A percentile compares a stretch with the other conserved stretches of the same genome.
These are phyloP conservation scores for Diaporthe sp. DNA, from an alignment of 2,329 filamentous ascomycete genomes.

Conservation along the genomic window DNA sequence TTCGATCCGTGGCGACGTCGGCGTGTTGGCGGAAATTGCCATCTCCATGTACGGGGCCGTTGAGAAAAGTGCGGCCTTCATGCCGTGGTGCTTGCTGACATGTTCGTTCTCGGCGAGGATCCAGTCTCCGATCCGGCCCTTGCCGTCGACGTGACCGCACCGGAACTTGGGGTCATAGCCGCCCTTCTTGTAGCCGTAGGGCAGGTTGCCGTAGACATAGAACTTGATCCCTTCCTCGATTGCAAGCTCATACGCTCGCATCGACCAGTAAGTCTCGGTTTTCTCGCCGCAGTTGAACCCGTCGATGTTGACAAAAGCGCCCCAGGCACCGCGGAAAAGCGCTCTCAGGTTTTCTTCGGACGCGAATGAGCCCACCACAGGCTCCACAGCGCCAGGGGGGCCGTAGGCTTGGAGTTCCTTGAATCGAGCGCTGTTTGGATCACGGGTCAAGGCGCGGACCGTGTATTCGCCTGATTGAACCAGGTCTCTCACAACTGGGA, in stretches of 20 bases:
- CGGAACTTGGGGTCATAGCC: not conserved
- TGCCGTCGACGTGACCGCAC: not conserved
- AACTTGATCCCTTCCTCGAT: not conserved
- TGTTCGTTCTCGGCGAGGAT: not conserved
- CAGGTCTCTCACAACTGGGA: not conserved
- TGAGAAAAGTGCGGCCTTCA: not conserved
- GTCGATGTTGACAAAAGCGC: not conserved
- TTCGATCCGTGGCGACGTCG: not conserved
- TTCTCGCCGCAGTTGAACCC: not conserved
- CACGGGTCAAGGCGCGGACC: not conserved
- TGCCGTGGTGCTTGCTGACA: not conserved
- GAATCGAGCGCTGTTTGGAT: not conserved
- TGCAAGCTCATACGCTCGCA: not conserved
- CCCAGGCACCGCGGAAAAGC: not conserved
- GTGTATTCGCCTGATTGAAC: not conserved
- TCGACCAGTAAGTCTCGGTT: not conserved
- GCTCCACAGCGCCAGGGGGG: not conserved
- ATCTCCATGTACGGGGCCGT: not conserved
- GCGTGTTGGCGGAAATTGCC: not conserved
- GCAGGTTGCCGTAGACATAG: not conserved
- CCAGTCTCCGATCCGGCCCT: not conserved
- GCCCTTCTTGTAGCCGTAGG: not conserved
- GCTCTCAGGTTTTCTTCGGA: not conserved
- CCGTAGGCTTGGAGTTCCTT: not conserved
- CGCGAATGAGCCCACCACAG: not conserved